Base-by-base conservation (phyloP, 2,329 filamentous ascomycete genomes). In the Emericellopsis atlantica region DNA sequence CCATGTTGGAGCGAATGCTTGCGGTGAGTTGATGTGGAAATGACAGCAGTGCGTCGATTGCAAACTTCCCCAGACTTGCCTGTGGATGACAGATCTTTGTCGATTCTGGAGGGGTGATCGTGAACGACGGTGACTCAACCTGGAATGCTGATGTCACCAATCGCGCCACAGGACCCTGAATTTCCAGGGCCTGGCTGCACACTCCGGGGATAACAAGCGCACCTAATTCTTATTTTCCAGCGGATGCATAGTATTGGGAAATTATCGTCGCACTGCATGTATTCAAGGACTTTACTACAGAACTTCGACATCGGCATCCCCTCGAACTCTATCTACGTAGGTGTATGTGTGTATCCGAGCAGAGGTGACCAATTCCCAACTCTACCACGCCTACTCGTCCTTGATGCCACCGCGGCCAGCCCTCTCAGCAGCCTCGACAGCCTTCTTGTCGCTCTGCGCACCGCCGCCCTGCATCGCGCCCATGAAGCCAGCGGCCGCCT, bases 401-500 rank as follows among this genome's bases (percentile, higher is more conserved):
- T 84, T 84, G 54, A 67, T 77, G 54, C 79, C 79, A 43, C 79
- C 79, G 46, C 77, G 73, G 47, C 81, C 81, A 42, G 81, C 72
- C 59, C 83, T 84, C 72, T 90, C 84, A 41, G 79, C 81, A 39
- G 77, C 74, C 68, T 88, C 84, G 37, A 95, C 75, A 43, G 84
- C 79, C 67, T 90, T 88, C 75, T 90, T 87, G 64, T 98, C 92
- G 60, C 84, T 94, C 74, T 93, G 88, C 51, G 84, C 76, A 51
- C 83, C 74, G 24, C 76, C 76, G 49, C 76, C 75, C 64, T 81
- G 75, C 61, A 89, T 76, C 46, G 80, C 79, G 51, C 77, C 78
- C 83, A 94, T 88, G 61, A 96, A 75, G 40, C 89, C 88, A 46
- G 75, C 81, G 45, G 74, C 65, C 39, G 79, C 74, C 81, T 96